Conservation (phyloP, 2,329 filamentous ascomycete genomes). For the Lecanoromycetidae sp. region DNA sequence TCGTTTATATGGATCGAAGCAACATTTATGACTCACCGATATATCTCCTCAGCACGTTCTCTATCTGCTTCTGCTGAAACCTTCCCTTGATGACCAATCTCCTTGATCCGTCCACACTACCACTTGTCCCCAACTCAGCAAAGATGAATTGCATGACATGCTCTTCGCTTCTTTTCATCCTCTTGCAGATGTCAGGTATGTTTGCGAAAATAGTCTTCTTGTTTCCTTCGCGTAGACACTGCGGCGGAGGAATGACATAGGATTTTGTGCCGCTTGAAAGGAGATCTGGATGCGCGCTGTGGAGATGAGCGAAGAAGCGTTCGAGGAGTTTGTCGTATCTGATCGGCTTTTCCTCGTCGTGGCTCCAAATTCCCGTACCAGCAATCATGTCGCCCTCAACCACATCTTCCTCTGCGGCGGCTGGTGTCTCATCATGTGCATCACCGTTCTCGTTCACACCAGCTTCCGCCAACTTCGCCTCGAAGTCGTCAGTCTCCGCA, state of each 20-base stretch:
- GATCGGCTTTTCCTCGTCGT: slow-evolving; percentile 66
- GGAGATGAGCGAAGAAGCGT: slow-evolving; percentile 88
- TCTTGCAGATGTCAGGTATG: slow-evolving; percentile 95
- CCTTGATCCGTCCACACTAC: slow-evolving; percentile 84
- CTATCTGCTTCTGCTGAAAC: slow-evolving; percentile 99
- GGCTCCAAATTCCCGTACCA: slow-evolving; percentile 82
- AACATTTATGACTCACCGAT: slow-evolving; percentile 52
- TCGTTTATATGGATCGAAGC: neutral
- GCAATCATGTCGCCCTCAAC: slow-evolving; percentile 66
- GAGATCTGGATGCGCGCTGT: slow-evolving; percentile 94
- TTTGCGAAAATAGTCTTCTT: slow-evolving; percentile 99
- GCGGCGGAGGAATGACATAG: slow-evolving; percentile 98
- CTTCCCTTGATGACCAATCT: slow-evolving; percentile 97
- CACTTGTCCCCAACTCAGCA: slow-evolving; percentile 93
- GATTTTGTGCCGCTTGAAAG: slow-evolving; percentile 78
- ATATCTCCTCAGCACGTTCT: slow-evolving; percentile 91
- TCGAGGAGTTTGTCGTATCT: slow-evolving; percentile 73
- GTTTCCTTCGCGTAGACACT: slow-evolving; percentile 99
- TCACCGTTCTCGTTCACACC: slow-evolving; percentile 44
- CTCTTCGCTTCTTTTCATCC: slow-evolving; percentile 98
- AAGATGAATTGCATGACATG: slow-evolving; percentile 96
- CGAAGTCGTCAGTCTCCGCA: slow-evolving; percentile 51
- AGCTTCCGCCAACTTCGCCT: slow-evolving; percentile 52
- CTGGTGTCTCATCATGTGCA: slow-evolving; percentile 44
- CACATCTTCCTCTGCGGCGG: slow-evolving; percentile 25